These are phyloP conservation scores for Oldenlandia corymbosa DNA, from an alignment of 257 asterid species.

Conservation along the genomic window DNA sequence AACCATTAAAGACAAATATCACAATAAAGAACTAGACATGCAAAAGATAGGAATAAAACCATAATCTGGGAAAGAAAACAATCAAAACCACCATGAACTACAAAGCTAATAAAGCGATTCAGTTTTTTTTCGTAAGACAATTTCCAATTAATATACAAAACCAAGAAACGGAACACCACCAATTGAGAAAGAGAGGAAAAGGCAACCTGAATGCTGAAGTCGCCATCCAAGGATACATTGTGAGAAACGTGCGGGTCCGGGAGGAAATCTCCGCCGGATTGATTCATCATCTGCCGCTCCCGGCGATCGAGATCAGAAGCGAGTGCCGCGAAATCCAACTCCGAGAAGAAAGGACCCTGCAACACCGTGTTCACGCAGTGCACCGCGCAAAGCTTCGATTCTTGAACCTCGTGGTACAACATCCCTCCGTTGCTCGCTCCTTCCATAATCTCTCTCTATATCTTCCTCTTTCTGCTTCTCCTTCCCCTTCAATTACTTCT, in stretches of 20 bases:
- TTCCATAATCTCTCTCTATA: conserved; percentile 14
- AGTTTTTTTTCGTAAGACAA: too few relatives aligned
- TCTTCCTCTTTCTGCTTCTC: too few relatives aligned
- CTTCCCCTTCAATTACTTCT: too few relatives aligned
- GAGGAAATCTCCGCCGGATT: conserved; percentile 69
- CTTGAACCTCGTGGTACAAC: conserved; percentile 99
- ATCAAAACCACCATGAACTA: background rate
- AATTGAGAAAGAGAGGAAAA: too few relatives aligned
- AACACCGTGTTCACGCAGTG: conserved; percentile 96
- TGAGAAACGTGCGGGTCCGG: conserved; percentile 34
- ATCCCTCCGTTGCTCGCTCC: conserved; percentile 78
- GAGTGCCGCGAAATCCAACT: conserved; percentile 94
- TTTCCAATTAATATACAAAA: background rate
- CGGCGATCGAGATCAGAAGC: conserved; percentile 91
- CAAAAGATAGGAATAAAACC: background rate
- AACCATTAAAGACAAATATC: background rate
- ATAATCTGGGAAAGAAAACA: background rate
- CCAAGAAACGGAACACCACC: too few relatives aligned
- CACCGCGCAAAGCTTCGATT: conserved; percentile 96
- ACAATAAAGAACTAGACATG: background rate
- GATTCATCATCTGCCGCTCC: conserved; percentile 93
- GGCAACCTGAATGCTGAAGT: conserved; percentile 42
- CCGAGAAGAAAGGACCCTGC: conserved; percentile 97
- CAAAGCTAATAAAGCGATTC: too few relatives aligned
- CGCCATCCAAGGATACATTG: conserved; percentile 41